phyloP scores from a whole-genome alignment of 208 protist species.

The Blechomonas ayalai region DNA sequence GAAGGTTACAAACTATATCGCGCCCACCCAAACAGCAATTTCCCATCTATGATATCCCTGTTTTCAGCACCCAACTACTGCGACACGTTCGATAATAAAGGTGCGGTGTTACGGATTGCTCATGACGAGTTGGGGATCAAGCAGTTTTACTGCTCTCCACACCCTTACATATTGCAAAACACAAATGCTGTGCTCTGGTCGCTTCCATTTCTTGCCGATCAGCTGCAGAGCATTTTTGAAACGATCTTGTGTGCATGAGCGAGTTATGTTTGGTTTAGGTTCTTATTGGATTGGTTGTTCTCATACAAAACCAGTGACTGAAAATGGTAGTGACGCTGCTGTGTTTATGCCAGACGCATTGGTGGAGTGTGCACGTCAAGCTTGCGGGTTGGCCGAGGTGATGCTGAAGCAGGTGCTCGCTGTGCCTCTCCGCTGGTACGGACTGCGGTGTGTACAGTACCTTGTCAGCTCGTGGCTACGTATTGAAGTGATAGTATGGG shows the following conservation, averaged over 20 bases:
- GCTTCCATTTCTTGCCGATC: constrained; percentile 52
- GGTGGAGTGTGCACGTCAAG: no score
- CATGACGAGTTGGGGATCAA: constrained; percentile 90
- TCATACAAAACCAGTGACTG: not conserved
- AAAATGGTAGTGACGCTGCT: no score
- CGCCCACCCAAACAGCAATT: constrained; percentile 76
- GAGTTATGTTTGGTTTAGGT: not conserved
- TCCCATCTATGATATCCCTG: constrained; percentile 96
- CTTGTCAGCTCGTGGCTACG: no score
- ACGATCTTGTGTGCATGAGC: no score
- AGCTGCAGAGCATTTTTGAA: constrained; percentile 28
- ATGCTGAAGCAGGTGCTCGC: no score
- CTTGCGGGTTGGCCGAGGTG: no score
- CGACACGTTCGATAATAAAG: constrained; percentile 97
- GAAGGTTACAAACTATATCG: constrained; percentile 93
- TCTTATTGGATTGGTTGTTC: not conserved
- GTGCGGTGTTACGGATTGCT: constrained; percentile 74
- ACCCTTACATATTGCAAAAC: constrained; percentile 56
- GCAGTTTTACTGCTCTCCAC: constrained; percentile 69
- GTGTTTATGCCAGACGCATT: no score
- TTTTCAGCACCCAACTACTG: constrained; percentile 98
- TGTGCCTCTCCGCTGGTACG: no score
- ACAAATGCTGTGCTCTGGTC: constrained; percentile 73
- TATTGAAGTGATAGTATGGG: no score
- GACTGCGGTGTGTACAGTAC: no score